A percentile compares a stretch with the other conserved stretches of the same genome.
phyloP scores from a whole-genome alignment of 1,284 basidiomycete species.

The Trichosporon sp. region DNA sequence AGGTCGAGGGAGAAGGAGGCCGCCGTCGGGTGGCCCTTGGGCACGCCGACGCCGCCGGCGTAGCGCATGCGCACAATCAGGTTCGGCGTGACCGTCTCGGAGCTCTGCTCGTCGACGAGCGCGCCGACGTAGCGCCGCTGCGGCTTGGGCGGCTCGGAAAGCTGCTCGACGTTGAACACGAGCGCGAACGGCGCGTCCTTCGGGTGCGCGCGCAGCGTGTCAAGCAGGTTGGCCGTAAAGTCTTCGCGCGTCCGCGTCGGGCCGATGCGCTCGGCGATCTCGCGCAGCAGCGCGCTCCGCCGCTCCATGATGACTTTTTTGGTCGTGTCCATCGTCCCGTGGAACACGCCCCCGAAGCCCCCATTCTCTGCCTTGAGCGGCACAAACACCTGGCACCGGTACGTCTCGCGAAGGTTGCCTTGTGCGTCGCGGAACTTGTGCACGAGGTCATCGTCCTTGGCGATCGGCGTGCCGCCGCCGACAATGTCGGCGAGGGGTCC shows the following conservation, averaged over 20 bases:
- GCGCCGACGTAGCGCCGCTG: background rate
- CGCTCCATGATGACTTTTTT: constrained; percentile 36
- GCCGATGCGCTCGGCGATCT: constrained; percentile 44
- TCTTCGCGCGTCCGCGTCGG: constrained; percentile 38
- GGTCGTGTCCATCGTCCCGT: constrained; percentile 40
- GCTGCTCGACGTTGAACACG: constrained; percentile 37
- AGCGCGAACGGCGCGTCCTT: constrained; percentile 29
- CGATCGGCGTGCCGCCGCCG: constrained; percentile 37
- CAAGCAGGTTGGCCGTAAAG: constrained; percentile 38
- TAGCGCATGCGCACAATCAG: constrained; percentile 6
- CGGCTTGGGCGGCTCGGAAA: constrained; percentile 11
- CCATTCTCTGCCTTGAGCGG: constrained; percentile 40
- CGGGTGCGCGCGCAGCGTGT: constrained; percentile 18
- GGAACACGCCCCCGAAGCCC: constrained; percentile 39
- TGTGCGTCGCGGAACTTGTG: background rate
- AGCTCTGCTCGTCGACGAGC: background rate
- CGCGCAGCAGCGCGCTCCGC: constrained; percentile 29
- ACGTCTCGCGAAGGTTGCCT: constrained; percentile 23
- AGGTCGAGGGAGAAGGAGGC: background rate
- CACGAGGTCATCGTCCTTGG: constrained; percentile 41
- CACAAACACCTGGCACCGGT: constrained; percentile 41
- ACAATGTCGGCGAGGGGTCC: constrained; percentile 44
- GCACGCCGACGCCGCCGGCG: constrained; percentile 42
- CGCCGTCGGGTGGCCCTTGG: constrained; percentile 35
- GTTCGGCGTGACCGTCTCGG: background rate